Base-by-base conservation (phyloP, 2,329 filamentous ascomycete genomes). In the Plectosphaerella cucumerina region DNA sequence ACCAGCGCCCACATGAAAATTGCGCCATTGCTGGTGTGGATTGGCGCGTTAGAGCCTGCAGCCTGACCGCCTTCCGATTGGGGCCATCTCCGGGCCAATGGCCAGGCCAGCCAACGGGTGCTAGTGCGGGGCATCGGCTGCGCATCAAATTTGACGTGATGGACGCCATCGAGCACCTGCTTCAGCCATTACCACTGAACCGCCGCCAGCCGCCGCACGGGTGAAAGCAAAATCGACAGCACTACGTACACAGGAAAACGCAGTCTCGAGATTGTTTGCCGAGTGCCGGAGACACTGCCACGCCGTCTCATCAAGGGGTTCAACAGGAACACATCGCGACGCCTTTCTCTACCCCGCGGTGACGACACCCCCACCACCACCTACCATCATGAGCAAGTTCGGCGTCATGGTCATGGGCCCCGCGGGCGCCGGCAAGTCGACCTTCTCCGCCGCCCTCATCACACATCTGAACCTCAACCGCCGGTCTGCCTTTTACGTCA, bases 401-500 rank as follows among this genome's bases (percentile, higher is more conserved):
- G 94, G 94, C 49, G 86, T 90, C 58, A 86, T 97, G 71, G 86
- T 97, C 54, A 96, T 97, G 87, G 94, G 94, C 68, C 94, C 93
- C 54, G 93, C 94, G 18, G 94, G 92, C 59, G 92, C 91, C 20
- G 94, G 94, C 73, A 99, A 90, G 82, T 95, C 92, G 23, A 99
- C 94, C 55, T 99, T 99, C 71, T 97, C 91, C 76, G 87, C 89
- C 52, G 84, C 90, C 60, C 81, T 99, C 61, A 97, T 97, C 67
- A 91, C 94, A 54, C 90, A 97, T 65, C 85, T 97, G 22, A 85
- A 90, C 61, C 88, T 91, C 65, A 92, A 90, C 70, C 89, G 90
- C 50, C 89, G 92, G n/a, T 95, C 91, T 47, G 89, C 89, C 70
- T 96, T 95, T 79, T 99, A 97, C 72, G 87, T 99, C 66, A 99